phyloP scores from a whole-genome alignment of 176 grass and related monocot genomes.

The Oryza brachyantha region DNA sequence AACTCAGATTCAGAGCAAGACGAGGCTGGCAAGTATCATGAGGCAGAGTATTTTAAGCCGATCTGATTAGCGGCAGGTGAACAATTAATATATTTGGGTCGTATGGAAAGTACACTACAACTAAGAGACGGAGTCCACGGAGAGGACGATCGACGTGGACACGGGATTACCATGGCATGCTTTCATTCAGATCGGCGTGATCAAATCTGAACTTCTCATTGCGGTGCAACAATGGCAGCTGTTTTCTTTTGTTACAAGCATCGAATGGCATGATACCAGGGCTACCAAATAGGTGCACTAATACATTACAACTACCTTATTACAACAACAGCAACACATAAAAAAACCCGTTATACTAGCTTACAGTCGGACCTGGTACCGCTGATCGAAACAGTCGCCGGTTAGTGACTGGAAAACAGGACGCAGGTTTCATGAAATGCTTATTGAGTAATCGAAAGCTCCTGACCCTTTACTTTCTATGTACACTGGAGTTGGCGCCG shows the following conservation, averaged over 20 bases:
- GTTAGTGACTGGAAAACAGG: not conserved
- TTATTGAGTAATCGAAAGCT: not conserved
- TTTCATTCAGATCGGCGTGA: not conserved
- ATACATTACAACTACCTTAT: not conserved
- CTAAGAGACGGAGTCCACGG: constrained; percentile 14
- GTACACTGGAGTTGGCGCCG: constrained; percentile 32
- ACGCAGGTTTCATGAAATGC: not conserved
- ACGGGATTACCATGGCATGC: not conserved
- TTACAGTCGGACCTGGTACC: not conserved
- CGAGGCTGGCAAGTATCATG: constrained; percentile 19
- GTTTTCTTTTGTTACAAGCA: constrained; percentile 14
- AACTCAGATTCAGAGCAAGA: not conserved
- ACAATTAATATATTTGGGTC: not conserved
- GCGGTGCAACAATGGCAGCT: constrained; percentile 11
- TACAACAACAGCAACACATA: not conserved
- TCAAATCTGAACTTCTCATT: not conserved
- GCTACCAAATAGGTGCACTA: not conserved
- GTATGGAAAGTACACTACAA: not conserved
- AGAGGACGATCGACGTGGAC: not conserved
- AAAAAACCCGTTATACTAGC: not conserved
- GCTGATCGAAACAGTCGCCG: constrained; percentile 6
- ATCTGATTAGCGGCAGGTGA: not conserved
- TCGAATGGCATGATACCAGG: not conserved
- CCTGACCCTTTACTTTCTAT: constrained; percentile 23
- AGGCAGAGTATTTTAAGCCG: not conserved